Base-by-base conservation (phyloP, 2,329 filamentous ascomycete genomes). In the Aspergillus versicolor region DNA sequence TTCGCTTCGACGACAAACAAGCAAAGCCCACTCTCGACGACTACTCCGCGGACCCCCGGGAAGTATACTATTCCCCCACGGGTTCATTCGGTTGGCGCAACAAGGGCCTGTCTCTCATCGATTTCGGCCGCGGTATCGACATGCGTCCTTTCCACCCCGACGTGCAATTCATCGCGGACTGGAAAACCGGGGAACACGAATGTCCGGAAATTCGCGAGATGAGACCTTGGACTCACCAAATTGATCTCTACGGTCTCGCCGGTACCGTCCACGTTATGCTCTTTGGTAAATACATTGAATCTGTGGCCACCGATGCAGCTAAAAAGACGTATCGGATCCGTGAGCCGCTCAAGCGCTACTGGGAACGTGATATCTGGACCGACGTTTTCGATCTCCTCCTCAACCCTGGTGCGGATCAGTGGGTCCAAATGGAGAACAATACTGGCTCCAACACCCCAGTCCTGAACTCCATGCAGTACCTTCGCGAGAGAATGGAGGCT, bases 151-250 rank as follows among this genome's bases (percentile, higher is more conserved):
- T 97, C 78, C 75, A 77, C 3, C 81, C 87, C 0, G 84, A 88
- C 42, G 91, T 93, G 11, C 87, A 88, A 63, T 99, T 99, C 79
- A 86, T 97, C 58, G 94, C 93, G 0, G 94, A 99, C 76, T 99
- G 94, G 94, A 90, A 94, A 74, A 92, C 91, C 0, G 85, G 84
- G 15, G 83, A 89, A 22, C 88, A 91, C 52, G 94, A 99, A 75
- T 99, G 94, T 74, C 88, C 90, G 17, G 94, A 99, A 80, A 96
- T 97, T 84, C 88, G 92, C 46, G 93, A 99, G 76, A 84, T 91
- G 56, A 84, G 93, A 1, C 92, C 92, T 0, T 99, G 94, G 94
- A 97, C 93, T 1, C 97, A 92, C 79, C 94, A 99, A 73, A 91
- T 97, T 64, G 94, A 99, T 77, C 95, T 97, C 67, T 91, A 96